phyloP scores from a whole-genome alignment of 805 yeast species.

The Candida broadrunensis region DNA sequence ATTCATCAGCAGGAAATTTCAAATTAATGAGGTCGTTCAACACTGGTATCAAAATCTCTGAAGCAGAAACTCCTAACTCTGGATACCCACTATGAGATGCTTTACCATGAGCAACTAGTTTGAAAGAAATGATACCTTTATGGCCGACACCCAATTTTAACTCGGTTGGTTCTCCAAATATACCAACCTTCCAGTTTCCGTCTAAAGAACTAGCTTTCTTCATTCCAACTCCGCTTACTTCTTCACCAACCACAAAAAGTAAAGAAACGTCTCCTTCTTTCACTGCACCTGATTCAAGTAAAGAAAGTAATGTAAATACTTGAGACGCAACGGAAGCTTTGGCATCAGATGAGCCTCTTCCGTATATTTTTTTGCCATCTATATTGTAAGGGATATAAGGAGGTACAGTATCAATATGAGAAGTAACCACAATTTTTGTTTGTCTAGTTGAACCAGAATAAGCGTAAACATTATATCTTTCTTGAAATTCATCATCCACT shows the following conservation, averaged over 20 bases:
- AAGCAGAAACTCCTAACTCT: slow-evolving; percentile 62
- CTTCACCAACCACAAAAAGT: slow-evolving; percentile 70
- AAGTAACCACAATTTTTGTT: slow-evolving; percentile 51
- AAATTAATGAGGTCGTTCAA: slow-evolving; percentile 43
- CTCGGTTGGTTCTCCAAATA: slow-evolving; percentile 79
- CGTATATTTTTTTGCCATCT: slow-evolving; percentile 50
- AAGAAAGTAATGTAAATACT: slow-evolving; percentile 49
- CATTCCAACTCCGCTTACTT: slow-evolving; percentile 67
- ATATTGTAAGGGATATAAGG: slow-evolving; percentile 54
- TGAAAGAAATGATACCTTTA: slow-evolving; percentile 51
- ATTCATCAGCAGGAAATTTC: slow-evolving; percentile 47
- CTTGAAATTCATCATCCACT: slow-evolving; percentile 18
- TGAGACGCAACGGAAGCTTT: slow-evolving; percentile 68
- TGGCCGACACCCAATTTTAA: slow-evolving; percentile 67
- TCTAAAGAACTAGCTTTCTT: slow-evolving; percentile 37
- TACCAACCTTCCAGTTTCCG: slow-evolving; percentile 54
- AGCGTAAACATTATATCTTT: slow-evolving; percentile 55
- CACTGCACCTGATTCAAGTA: slow-evolving; percentile 35
- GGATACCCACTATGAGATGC: slow-evolving; percentile 73
- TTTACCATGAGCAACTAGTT: slow-evolving; percentile 47
- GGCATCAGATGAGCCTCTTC: slow-evolving; percentile 72
- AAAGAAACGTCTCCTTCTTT: slow-evolving; percentile 56
- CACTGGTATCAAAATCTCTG: slow-evolving; percentile 50
- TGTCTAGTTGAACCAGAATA: slow-evolving; percentile 45
- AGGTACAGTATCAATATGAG: slow-evolving; percentile 74